Conservation (phyloP, 2,329 filamentous ascomycete species). For the Phialophora tarda region DNA sequence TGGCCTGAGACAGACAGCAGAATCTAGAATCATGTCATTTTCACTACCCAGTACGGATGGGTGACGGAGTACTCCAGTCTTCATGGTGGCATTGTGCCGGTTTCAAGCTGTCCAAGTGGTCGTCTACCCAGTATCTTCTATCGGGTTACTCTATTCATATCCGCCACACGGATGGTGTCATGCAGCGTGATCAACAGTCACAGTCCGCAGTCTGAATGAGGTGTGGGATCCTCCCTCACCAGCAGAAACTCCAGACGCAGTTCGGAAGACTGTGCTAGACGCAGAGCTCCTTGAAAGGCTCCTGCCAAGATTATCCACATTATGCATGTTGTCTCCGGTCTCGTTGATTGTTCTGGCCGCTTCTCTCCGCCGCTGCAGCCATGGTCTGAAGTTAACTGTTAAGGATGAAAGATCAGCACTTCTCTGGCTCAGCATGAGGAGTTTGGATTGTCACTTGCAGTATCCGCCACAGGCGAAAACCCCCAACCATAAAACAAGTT, state of each 20-base stretch:
- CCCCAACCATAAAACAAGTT: conserved; percentile 70
- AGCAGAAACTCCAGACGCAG: conserved; percentile 50
- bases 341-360: conserved; percentile 27
- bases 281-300: conserved; percentile 15
- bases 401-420: conserved; percentile 26
- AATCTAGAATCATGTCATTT: neutral
- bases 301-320: conserved; percentile 17
- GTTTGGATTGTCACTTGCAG: conserved; percentile 47
- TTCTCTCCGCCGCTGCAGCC: conserved; percentile 52
- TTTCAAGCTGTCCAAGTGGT: neutral
- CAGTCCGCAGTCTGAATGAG: conserved; percentile 21
- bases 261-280: conserved; percentile 69
- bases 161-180: conserved; percentile 9
- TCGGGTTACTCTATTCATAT: neutral
- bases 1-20: neutral
- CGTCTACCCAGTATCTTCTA: neutral
- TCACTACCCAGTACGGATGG: neutral
- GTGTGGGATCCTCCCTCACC: conserved; percentile 10
- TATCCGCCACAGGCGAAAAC: conserved; percentile 69
- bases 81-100: neutral
- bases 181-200: conserved; percentile 15
- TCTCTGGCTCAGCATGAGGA: conserved; percentile 13
- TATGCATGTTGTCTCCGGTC: conserved; percentile 30
- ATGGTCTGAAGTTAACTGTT: conserved; percentile 61
- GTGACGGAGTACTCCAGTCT: neutral